Base-by-base conservation (phyloP, 345 rosid genomes). In the Melastoma malabathricum region DNA sequence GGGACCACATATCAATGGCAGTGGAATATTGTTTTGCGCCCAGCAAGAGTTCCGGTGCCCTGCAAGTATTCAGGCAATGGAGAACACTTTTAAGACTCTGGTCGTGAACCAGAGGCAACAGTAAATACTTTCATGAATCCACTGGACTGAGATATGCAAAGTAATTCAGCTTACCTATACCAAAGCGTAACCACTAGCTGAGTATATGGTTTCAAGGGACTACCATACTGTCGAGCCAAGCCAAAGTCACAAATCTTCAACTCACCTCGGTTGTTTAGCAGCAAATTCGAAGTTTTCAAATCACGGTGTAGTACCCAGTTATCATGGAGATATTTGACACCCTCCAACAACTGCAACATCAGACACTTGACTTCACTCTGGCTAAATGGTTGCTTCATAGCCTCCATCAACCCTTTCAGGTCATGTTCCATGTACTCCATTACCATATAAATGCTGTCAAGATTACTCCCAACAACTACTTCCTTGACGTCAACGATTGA, bases 351-450 rank as follows among this genome's bases (percentile, higher is more conserved):
- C 76, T 92, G 98, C 45, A 92, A 79, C 98, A 92, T 92, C 58
- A 92, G 69, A 74, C 98, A 92, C 68, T 92, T 92, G 56, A 92
- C 98, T 71, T 92, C 97, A 70, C 98, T 92, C 68, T 87, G 98
- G 72, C 97, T 92, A 68, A 82, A 92, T 44, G 97, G 94, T 65
- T 92, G 97, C 79, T 83, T 83, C 97, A 92, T 82, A 19, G 95
- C 64, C 72, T 87, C 98, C 97, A 92, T 92, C 48, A 92, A 77
- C 25, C 72, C 98, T 66, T 87, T 92, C 18, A 92, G 83, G 66
- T 92, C 98, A 76, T 92, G 98, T 70, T 92, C 97, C 98, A 92
- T 92, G 64, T 92, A 92, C 66, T 92, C 98, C 98, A 92, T 92
- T 60, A 81, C 98, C 98, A 92, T 92, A 68, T 76, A 92, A 63